Base-by-base conservation (phyloP, 2,329 filamentous ascomycete species). In the Neonectria hederae region DNA sequence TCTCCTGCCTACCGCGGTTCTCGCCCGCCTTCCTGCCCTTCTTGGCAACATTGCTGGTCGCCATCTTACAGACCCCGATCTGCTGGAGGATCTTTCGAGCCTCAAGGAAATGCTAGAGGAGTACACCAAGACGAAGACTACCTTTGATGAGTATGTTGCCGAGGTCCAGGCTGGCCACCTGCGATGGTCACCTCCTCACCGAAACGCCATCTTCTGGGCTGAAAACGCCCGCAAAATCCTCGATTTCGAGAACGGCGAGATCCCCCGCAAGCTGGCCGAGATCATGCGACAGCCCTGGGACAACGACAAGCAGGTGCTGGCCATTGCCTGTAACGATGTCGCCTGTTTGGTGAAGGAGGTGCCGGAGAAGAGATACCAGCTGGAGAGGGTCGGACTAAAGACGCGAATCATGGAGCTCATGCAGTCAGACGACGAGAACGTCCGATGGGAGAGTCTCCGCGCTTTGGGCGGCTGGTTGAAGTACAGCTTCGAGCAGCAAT, bases 291-390 rank as follows among this genome's bases (percentile, higher is more conserved):
- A 88, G 76, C 88, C 77, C 82, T 97, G 87, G 88, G 87, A 84
- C 86, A 93, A 90, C 63, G 92, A 96, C 74, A 93, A 92, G 76
- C 92, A 96, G 75, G 94, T 97, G 22, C 83, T 97, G 68, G 94
- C 94, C 2, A 95, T 97, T 80, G 94, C 92, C 21, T 97, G 94
- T 81, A 97, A 97, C 77, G 94, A 97, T 76, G 88, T 97, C 21
- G 94, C 93, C n/a, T 90, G 85, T 67, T 81, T 97, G 65, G 94
- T 97, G 53, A 94, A 92, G 79, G 92, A 97, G 79, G 92, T 95
- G 59, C 94, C 94, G 0, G 94, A 97, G 82, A 92, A 90, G 82
- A 85, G 94, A 74, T 83, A 85, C 63, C 87, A 91, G 77, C 84
- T 97, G 72, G 94, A 97, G 82, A 94, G 90, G 81, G 79, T 94